phyloP scores from a whole-genome alignment of 1,284 basidiomycete species.

The Irpex sp. region DNA sequence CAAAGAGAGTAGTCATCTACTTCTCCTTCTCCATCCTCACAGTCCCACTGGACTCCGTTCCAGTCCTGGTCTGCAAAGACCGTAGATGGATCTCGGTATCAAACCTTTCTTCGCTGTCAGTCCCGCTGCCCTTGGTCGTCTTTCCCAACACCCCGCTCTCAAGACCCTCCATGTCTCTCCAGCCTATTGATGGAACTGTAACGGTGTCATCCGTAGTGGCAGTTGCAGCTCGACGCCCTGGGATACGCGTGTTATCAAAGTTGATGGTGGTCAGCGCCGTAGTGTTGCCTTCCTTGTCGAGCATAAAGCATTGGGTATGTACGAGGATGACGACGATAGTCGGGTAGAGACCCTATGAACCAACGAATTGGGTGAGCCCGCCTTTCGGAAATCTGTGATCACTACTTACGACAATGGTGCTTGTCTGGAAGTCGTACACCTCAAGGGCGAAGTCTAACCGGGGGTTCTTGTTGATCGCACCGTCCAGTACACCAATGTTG shows the following conservation, averaged over 20 bases:
- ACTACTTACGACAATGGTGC: conserved; percentile 13
- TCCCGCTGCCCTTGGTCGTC: neutral
- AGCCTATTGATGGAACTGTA: neutral
- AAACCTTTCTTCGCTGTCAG: neutral
- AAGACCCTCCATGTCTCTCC: neutral
- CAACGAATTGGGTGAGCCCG: neutral
- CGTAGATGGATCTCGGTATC: neutral
- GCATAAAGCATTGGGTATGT: conserved; percentile 14
- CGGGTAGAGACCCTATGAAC: conserved; percentile 16
- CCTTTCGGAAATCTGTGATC: no score
- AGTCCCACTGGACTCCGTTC: neutral
- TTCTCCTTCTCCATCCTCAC: neutral
- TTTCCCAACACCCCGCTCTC: neutral
- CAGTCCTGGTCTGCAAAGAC: neutral
- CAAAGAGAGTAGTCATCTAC: neutral
- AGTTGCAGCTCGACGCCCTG: no score
- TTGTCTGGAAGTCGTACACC: conserved; percentile 13
- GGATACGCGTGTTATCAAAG: neutral
- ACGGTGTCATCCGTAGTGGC: neutral
- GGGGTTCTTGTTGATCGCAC: neutral
- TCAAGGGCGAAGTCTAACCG: conserved; percentile 12
- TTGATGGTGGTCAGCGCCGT: neutral
- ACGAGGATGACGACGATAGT: conserved; percentile 17
- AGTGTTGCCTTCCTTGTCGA: conserved; percentile 1
- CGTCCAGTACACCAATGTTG: conserved; percentile 8